Percentiles rank a stretch among this genome's conserved stretches.
phyloP scores from a whole-genome alignment of 2,329 filamentous ascomycete species.

The Reticulascus tulasneorum region DNA sequence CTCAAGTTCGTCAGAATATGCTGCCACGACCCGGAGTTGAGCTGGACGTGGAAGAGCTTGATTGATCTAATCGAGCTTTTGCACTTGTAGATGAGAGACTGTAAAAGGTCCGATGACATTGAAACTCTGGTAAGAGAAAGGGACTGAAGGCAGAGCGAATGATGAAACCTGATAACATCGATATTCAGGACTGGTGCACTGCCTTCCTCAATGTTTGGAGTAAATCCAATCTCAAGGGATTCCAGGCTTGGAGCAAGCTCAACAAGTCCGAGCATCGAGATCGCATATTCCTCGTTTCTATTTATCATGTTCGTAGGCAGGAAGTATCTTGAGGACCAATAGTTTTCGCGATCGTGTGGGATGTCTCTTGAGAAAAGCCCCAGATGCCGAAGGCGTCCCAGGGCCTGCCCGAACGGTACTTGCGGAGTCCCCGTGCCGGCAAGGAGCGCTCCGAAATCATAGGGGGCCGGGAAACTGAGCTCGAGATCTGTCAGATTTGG shows the following conservation, averaged over 20 bases:
- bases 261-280: neutral
- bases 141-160: neutral
- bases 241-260: neutral
- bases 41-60: neutral
- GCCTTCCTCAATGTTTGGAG: too few relatives aligned
- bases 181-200: too few relatives aligned
- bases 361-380: neutral
- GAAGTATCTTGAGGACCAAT: neutral
- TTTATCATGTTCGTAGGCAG: too few relatives aligned
- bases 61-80: neutral
- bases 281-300: neutral
- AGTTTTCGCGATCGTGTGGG: too few relatives aligned
- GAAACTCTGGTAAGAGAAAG: neutral
- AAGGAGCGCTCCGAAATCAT: neutral
- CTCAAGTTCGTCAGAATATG: neutral
- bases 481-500: neutral
- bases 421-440: neutral
- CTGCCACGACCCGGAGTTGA: neutral
- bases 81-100: neutral
- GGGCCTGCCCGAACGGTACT: neutral
- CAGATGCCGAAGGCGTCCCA: neutral
- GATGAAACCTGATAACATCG: neutral
- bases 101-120: neutral
- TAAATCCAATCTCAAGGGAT: neutral
- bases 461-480: neutral